phyloP scores from a whole-genome alignment of 805 yeast genomes.

The Metahyphopichia silvanorum region DNA sequence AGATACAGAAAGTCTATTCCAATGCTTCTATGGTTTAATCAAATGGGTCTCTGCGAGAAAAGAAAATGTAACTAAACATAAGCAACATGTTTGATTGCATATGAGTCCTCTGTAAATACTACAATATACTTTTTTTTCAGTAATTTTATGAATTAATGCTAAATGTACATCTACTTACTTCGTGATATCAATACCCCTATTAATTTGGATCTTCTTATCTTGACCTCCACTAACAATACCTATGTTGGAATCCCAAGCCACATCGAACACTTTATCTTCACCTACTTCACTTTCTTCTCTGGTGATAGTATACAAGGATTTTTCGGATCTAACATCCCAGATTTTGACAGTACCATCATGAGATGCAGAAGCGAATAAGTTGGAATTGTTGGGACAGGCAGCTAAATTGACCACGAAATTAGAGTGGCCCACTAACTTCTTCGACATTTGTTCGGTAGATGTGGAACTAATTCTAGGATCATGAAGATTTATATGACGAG shows the following conservation, averaged over 20 bases:
- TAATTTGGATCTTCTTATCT: constrained; percentile 89
- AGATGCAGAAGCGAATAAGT: constrained; percentile 86
- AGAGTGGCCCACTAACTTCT: constrained; percentile 81
- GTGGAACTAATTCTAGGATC: constrained; percentile 78
- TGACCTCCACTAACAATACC: constrained; percentile 93
- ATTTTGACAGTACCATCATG: constrained; percentile 94
- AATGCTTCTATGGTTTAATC: constrained; percentile 68
- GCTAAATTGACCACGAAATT: constrained; percentile 84
- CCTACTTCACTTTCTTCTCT: constrained; percentile 54
- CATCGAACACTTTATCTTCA: constrained; percentile 74
- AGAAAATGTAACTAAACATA: constrained; percentile 12
- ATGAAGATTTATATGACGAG: constrained; percentile 92
- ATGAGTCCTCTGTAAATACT: neutral
- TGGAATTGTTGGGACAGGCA: constrained; percentile 71
- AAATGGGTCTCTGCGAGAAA: constrained; percentile 49
- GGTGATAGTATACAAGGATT: constrained; percentile 75
- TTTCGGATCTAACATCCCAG: constrained; percentile 91
- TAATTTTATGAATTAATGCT: neutral
- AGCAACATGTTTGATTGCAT: neutral
- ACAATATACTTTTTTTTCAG: neutral
- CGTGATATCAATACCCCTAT: constrained; percentile 37
- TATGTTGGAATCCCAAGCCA: constrained; percentile 74
- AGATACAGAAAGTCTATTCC: constrained; percentile 65
- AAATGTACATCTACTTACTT: constrained; percentile 10
- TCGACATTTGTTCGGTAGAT: constrained; percentile 51